Base-by-base conservation (phyloP, 164 flowering plant species). In the Nymphaea colorata region DNA sequence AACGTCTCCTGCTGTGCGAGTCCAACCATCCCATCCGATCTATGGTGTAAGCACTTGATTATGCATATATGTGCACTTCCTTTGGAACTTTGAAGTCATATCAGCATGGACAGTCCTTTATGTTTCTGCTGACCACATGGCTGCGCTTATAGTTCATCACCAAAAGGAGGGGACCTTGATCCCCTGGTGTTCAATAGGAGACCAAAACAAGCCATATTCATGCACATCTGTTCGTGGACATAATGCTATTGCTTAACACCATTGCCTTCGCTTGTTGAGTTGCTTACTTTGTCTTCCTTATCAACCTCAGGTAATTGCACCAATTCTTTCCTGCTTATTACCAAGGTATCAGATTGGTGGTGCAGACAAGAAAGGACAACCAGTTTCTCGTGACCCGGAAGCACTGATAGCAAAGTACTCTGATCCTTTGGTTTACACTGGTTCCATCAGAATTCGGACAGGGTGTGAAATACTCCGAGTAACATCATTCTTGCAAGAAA, bases 1-100 rank as follows among this genome's bases (percentile, higher is more conserved):
- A 69, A 88, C 96, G 65, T 90, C 98, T 47, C 98, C 97, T 61
- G 96, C 92, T 18, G 79, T 89, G 6, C 83, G 96, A 70, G 91
- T 93, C 70, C 87, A 86, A 74, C 91, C 96, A 57, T 84, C 91
- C 4, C 96, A 93, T 80, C 91, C 93, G 36, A 83, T 91, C 41
- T 75, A 82, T 61, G 68, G 69, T 64, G 93, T 87, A 71, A 86
- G 77, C 25, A 72, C 18, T 36, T 12, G 17, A 61, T 17, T 8
- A 12, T 51, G 57, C 12, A 2, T 51, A 51, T 8, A 51, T 51
- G 10, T 51, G 57, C 11, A 51, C 14, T 51, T 51, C 57, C 14
- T 51, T 15, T 51, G 8, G 57, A 51, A 5, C 57, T 51, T 51
- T 51, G 57, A 51, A 10, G 14, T 0, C 14, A 51, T 10, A 15